phyloP scores from a whole-genome alignment of 75 land plant genomes.

The Azolla pinnata region DNA sequence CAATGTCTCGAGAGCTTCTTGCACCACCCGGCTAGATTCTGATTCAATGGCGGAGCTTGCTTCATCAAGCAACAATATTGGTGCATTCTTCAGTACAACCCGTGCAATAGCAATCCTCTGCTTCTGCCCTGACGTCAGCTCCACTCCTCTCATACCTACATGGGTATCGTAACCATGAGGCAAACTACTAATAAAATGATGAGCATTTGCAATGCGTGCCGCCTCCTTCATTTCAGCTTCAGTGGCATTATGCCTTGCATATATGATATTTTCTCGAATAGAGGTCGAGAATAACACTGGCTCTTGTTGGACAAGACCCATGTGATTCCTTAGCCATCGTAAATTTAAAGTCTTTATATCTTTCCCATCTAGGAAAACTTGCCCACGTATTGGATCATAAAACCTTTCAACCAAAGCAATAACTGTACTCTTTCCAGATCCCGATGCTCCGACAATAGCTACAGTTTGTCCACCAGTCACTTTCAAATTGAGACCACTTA shows the following conservation, averaged over 20 bases:
- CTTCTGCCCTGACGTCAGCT: conserved; percentile 88
- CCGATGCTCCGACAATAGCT: conserved; percentile 94
- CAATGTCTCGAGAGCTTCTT: conserved; percentile 91
- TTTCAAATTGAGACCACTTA: conserved; percentile 89
- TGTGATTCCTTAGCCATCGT: conserved; percentile 86
- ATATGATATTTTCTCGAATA: conserved; percentile 87
- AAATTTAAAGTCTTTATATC: conserved; percentile 69
- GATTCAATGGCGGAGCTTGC: conserved; percentile 91
- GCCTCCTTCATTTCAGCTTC: conserved; percentile 99
- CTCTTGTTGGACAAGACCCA: conserved; percentile 96
- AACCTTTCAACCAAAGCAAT: conserved; percentile 88
- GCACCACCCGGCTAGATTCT: conserved; percentile 91
- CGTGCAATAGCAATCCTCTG: conserved; percentile 96
- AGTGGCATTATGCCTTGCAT: conserved; percentile 94
- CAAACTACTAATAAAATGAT: conserved; percentile 93
- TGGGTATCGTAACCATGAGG: conserved; percentile 99
- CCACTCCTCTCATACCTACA: conserved; percentile 95
- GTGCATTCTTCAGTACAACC: conserved; percentile 90
- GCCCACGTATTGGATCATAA: conserved; percentile 87
- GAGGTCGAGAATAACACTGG: conserved; percentile 94
- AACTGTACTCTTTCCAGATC: conserved; percentile 96
- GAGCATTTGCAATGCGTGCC: conserved; percentile 96
- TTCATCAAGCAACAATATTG: conserved; percentile 87
- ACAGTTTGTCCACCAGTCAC: conserved; percentile 92
- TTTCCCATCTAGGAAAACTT: conserved; percentile 72